Evolutionary conservation across 805 yeast genomes (phyloP).

Genomic region (Nakazawaea peltata): DNA sequence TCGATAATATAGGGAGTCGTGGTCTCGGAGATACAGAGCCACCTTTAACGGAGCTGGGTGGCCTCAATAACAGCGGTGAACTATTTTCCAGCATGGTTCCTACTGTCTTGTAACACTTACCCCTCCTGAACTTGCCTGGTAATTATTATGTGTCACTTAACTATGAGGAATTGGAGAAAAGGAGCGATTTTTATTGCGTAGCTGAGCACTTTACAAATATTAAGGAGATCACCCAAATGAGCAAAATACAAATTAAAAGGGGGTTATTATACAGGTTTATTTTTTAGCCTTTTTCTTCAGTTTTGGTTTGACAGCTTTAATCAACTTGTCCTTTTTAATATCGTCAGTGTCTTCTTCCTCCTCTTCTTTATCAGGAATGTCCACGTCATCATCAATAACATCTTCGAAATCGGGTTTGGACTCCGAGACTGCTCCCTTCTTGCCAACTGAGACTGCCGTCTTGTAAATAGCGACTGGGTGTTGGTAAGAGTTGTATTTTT

Average conservation of each 20-base stretch:
- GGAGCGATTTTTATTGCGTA: no score
- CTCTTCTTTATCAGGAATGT: slow-evolving; percentile 27
- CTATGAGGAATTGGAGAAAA: no score
- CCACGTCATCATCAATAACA: slow-evolving; percentile 51
- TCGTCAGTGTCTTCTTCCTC: slow-evolving; percentile 41
- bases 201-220: no score
- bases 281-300: slow-evolving; percentile 12
- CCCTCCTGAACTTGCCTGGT: no score
- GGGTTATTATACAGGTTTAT: no score
- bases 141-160: no score
- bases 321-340: slow-evolving; percentile 53
- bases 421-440: slow-evolving; percentile 20
- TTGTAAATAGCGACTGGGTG: slow-evolving; percentile 86
- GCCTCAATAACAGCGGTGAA: slow-evolving; percentile 33
- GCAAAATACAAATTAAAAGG: no score
- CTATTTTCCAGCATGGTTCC: no score
- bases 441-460: slow-evolving; percentile 54
- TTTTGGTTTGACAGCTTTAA: slow-evolving; percentile 41
- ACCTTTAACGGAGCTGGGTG: slow-evolving; percentile 29
- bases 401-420: slow-evolving; percentile 62
- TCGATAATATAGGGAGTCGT: slow-evolving; percentile 18
- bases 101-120: no score
- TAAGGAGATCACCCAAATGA: no score
- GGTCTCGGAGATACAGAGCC: slow-evolving; percentile 19
- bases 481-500: slow-evolving; percentile 62